These are phyloP conservation scores for Oehlia diaphana DNA, from an alignment of 192 early-diverging fungal species.

Conservation along the genomic window DNA sequence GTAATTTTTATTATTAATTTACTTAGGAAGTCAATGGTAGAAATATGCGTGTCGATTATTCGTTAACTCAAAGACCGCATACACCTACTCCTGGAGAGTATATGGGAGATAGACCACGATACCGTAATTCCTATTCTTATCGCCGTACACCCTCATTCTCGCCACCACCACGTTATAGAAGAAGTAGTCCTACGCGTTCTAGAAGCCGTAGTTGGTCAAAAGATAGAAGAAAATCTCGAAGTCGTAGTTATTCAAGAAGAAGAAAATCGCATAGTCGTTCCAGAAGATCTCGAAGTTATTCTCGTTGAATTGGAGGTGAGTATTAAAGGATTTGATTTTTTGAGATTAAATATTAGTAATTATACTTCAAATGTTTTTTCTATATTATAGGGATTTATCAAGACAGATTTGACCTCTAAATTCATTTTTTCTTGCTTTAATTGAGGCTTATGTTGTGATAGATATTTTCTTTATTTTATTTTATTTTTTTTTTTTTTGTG, in stretches of 20 bases:
- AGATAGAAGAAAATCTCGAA: constrained; percentile 16
- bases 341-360: no score
- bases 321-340: background rate
- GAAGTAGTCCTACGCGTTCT: constrained; percentile 18
- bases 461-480: background rate
- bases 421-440: constrained; percentile 4
- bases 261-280: constrained; percentile 10
- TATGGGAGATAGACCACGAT: constrained; percentile 54
- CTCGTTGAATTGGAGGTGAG: background rate
- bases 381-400: background rate
- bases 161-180: constrained; percentile 35
- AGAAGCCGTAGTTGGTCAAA: constrained; percentile 30
- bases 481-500: background rate
- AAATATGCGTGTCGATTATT: constrained; percentile 60
- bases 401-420: background rate
- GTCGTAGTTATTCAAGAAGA: constrained; percentile 1
- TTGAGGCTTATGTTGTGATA: constrained; percentile 3
- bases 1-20: constrained; percentile 3
- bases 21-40: constrained; percentile 58
- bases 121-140: constrained; percentile 32
- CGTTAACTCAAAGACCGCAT: constrained; percentile 61
- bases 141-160: constrained; percentile 41
- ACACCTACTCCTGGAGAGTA: constrained; percentile 73
- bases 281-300: constrained; percentile 22
- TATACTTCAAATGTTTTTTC: no score